phyloP scores from a whole-genome alignment of 257 asterid species.

The Ballota nigra region DNA sequence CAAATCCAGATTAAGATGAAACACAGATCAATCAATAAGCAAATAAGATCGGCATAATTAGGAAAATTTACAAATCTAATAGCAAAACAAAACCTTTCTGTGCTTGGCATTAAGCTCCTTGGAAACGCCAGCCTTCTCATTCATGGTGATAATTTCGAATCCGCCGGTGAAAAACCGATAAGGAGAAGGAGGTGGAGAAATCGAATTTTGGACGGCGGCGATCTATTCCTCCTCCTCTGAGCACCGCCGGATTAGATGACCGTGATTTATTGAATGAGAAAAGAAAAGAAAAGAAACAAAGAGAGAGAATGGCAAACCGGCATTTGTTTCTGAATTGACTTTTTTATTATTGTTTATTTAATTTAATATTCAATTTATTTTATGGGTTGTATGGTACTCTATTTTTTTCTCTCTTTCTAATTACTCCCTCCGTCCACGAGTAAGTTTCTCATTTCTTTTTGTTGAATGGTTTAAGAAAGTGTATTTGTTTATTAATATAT shows the following conservation, averaged over 20 bases:
- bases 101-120: slow-evolving; percentile 96
- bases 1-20: slow-evolving; percentile 21
- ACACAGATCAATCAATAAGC: slow-evolving; percentile 2
- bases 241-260: slow-evolving; percentile 32
- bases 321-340: slow-evolving; percentile 26
- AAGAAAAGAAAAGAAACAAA: neutral
- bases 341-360: neutral
- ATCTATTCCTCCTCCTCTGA: slow-evolving; percentile 31
- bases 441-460: too few species aligned
- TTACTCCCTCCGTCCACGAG: too few species aligned
- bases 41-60: slow-evolving; percentile 11
- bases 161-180: slow-evolving; percentile 20
- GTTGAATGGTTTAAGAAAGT: too few species aligned
- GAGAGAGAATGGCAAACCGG: slow-evolving; percentile 27
- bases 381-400: neutral
- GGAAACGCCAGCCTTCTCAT: slow-evolving; percentile 89
- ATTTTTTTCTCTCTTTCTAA: neutral
- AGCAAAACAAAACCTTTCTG: slow-evolving; percentile 60
- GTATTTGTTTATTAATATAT: too few species aligned
- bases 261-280: slow-evolving; percentile 18
- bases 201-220: slow-evolving; percentile 16
- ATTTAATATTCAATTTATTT: neutral
- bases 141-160: slow-evolving; percentile 52
- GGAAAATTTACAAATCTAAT: slow-evolving; percentile 4
- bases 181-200: slow-evolving; percentile 23